Base-by-base conservation (phyloP, 2,329 filamentous ascomycete species). In the Aspergillus intermedius region DNA sequence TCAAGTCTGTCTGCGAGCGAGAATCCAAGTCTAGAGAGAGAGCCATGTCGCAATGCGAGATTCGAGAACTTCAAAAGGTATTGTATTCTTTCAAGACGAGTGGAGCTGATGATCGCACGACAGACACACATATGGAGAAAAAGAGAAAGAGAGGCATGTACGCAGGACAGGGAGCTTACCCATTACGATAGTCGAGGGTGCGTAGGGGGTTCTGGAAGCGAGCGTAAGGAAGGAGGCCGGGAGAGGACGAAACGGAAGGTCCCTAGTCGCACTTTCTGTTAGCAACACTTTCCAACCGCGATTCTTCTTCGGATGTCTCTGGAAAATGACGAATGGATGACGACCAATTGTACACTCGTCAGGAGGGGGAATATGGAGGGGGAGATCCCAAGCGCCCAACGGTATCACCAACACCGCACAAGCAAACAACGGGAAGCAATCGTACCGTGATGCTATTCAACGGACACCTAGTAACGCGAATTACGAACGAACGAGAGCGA, bases 161-260 rank as follows among this genome's bases (percentile, higher is more conserved):
- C 42, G 49, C 48, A 47, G 49, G 45, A 46, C 54, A 53, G 50
- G 37, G 47, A 55, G 63, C 67, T 69, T 70, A 70, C 67, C 68
- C 67, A 70, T 70, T 62, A 54, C 59, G 59, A 59, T 56, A 59
- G 54, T 54, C 46, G 53, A 47, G 47, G 51, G 45, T 47, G 32
- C 52, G 39, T 19, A 12, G 37, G 15, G 37, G 37, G 48, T 49
- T 54, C 15, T 55, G 45, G 53, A 56, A 61, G 58, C 59, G 59
- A 61, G 54, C 51, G 59, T 59, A 39, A 49, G 44, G 53, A 45
- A 48, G 42, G 47, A 45, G 51, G 44, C 44, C n/a, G 46, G 52
- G 47, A 55, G 17, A 51, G 55, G 56, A 44, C 47, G 54, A 53
- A 53, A 52, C 59, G 54, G 51, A 60, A 58, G 50, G 60, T 60